Conservation (phyloP, 768 basidiomycete species). For the Podaxis rugospora region DNA sequence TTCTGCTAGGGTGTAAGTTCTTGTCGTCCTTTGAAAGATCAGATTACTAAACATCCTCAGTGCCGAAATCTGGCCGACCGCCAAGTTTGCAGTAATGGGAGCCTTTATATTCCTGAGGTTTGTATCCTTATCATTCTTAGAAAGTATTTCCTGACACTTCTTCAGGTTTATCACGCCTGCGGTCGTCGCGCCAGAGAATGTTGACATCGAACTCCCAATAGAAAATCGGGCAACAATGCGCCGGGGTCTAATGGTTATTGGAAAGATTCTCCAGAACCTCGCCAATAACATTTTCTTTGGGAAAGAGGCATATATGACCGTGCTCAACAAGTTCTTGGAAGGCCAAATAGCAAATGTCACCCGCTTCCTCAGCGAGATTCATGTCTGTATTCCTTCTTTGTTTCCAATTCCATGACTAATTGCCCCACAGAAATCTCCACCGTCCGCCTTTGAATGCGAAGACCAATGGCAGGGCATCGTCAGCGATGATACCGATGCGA, state of each 20-base stretch:
- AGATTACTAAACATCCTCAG: slow-evolving; percentile 24
- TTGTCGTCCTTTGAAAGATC: not conserved
- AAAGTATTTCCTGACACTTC: not conserved
- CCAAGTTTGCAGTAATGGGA: slow-evolving; percentile 78
- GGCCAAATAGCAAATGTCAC: slow-evolving; percentile 71
- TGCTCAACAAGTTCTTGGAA: slow-evolving; percentile 70
- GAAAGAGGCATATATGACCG: slow-evolving; percentile 83
- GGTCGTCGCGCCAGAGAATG: slow-evolving; percentile 77
- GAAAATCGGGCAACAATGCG: slow-evolving; percentile 52
- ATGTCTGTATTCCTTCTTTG: slow-evolving; percentile 38
- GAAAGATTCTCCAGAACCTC: slow-evolving; percentile 89
- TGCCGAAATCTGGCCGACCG: slow-evolving; percentile 67
- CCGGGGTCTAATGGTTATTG: slow-evolving; percentile 79
- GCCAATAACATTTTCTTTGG: slow-evolving; percentile 94
- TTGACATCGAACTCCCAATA: slow-evolving; percentile 77
- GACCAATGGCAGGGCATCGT: slow-evolving; percentile 76
- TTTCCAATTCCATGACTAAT: not conserved
- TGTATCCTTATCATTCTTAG: not conserved
- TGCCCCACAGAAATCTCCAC: slow-evolving; percentile 30
- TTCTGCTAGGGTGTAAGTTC: slow-evolving; percentile 65
- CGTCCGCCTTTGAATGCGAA: slow-evolving; percentile 46
- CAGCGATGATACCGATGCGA: slow-evolving; percentile 78
- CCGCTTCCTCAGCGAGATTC: slow-evolving; percentile 70
- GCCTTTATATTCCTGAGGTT: slow-evolving; percentile 90
- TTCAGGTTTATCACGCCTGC: slow-evolving; percentile 87